Conservation (phyloP, 202 grass and related monocot species). For the Alloteropsis angusta region DNA sequence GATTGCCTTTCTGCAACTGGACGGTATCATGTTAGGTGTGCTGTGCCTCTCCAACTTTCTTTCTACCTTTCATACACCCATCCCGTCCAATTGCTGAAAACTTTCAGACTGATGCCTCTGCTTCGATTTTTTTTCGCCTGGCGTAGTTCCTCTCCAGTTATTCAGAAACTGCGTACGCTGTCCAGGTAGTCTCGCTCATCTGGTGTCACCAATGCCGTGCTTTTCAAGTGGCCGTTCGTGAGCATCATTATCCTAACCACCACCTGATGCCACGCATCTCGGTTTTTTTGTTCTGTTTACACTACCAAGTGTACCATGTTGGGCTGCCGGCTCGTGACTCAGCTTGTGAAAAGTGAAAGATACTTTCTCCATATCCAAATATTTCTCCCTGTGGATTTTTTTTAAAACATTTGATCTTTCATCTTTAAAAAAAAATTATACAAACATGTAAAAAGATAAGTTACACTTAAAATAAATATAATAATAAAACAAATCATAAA, state of each 20-base stretch:
- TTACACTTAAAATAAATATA: too few relatives aligned
- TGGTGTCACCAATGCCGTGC: background rate
- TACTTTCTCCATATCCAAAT: too few relatives aligned
- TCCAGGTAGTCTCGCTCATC: constrained; percentile 1
- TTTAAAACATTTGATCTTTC: too few relatives aligned
- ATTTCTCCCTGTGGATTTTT: too few relatives aligned
- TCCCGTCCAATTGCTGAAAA: background rate
- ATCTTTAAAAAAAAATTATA: too few relatives aligned
- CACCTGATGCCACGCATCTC: too few relatives aligned
- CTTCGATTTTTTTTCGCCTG: background rate
- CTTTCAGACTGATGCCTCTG: background rate
- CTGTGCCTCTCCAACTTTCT: background rate
- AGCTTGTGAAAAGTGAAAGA: too few relatives aligned
- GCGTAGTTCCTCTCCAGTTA: background rate
- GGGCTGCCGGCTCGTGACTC: background rate
- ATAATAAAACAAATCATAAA: too few relatives aligned
- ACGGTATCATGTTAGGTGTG: too few relatives aligned
- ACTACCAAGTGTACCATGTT: background rate
- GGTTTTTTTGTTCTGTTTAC: background rate
- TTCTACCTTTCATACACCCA: background rate
- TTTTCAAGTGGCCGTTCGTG: background rate
- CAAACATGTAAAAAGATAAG: too few relatives aligned
- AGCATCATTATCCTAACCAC: background rate
- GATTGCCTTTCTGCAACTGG: background rate
- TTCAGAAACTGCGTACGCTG: background rate